Base-by-base conservation (phyloP, 768 basidiomycete species). In the Boletus bicolor region DNA sequence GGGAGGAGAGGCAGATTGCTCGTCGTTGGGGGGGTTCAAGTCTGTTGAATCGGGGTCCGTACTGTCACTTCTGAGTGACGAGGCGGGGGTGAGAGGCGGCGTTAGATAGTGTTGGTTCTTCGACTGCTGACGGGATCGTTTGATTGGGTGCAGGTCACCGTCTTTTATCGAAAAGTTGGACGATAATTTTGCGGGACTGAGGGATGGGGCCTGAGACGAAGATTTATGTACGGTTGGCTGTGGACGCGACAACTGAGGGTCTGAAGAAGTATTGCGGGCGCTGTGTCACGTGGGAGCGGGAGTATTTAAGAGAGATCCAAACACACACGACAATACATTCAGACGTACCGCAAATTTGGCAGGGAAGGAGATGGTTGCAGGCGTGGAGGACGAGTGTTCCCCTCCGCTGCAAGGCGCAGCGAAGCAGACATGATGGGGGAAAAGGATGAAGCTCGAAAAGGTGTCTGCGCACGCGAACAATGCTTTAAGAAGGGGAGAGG, bases 11-110 rank as follows among this genome's bases (percentile, higher is more conserved):
- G 26, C 53, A 21, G 65, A 62, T 55, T 71, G 73, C n/a, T 60
- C 58, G 15, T 58, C 52, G 39, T 39, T 62, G 47, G 48, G 57
- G 52, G 49, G 72, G 38, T 17, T 59, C n/a, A 58, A 56, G 57
- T 72, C 70, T 41, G 70, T 59, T 42, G 63, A 66, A 30, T 72
- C 72, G 32, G 73, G 68, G 36, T 69, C 72, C 15, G 70, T 64
- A 19, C 65, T 65, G 37, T 77, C 76, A 37, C 70, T 72, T 53
- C 68, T 73, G 60, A 79, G 73, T 0, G 79, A 77, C 8, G 84
- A 85, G 1, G 87, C 83, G 0, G 87, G 87, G 1, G 87, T 88
- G 43, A 89, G 77, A 11, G 86, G 87, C 35, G 86, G 86, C 0
- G 86, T 88, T 50, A 87, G 75, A 42, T 84, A 74, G 24, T 71